Conservation (phyloP, 2,329 filamentous ascomycete genomes). For the Fusarium tupiense region DNA sequence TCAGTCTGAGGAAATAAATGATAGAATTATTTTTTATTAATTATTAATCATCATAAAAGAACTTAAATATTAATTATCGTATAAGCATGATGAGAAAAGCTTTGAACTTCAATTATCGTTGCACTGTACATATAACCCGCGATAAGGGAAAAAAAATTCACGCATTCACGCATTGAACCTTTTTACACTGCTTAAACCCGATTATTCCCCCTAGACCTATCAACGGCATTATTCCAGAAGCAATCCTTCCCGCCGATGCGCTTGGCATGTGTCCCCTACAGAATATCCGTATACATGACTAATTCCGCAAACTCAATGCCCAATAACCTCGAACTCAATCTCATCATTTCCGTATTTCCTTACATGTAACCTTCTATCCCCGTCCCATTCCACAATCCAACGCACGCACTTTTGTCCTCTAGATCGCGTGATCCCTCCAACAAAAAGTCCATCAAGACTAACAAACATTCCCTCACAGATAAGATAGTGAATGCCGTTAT, state of each 20-base stretch:
- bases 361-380: background rate
- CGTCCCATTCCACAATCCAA: background rate
- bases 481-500: slow-evolving; percentile 5
- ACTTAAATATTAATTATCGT: no score
- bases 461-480: background rate
- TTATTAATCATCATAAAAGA: fast-evolving
- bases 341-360: background rate
- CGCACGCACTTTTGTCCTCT: slow-evolving; percentile 13
- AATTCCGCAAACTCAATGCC: background rate
- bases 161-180: fast-evolving
- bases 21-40: background rate
- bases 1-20: fast-evolving
- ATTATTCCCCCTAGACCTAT: background rate
- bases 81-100: fast-evolving
- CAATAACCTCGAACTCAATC: background rate
- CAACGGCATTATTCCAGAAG: background rate
- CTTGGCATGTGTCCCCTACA: background rate
- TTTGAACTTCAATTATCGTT: no score
- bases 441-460: background rate
- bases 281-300: background rate
- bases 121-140: no score
- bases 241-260: background rate
- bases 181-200: fast-evolving
- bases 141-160: fast-evolving
- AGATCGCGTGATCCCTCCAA: background rate